phyloP scores from a whole-genome alignment of 148 eudicot genomes.

The Gaultheria prostrata region DNA sequence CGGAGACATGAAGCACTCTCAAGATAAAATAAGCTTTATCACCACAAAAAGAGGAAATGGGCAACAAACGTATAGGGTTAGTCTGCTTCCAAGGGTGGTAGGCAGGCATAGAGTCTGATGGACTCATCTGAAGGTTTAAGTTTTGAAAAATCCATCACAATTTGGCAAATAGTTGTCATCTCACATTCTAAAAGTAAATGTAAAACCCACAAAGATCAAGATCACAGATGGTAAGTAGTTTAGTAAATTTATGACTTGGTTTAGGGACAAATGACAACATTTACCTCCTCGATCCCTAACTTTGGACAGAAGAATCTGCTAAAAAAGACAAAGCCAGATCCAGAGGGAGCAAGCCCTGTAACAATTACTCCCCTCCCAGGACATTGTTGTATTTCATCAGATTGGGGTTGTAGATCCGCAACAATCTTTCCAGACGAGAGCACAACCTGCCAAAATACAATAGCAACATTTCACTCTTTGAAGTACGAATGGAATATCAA shows the following conservation, averaged over 20 bases:
- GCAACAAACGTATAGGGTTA: neutral
- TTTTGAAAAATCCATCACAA: too few species aligned
- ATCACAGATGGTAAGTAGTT: neutral
- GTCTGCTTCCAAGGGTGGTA: neutral
- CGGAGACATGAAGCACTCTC: neutral
- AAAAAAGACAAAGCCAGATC: constrained; percentile 64
- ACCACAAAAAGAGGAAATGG: neutral
- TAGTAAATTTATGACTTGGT: neutral
- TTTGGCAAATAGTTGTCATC: neutral
- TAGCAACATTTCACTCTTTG: neutral
- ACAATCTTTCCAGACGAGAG: constrained; percentile 62
- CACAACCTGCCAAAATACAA: constrained; percentile 44
- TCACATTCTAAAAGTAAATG: neutral
- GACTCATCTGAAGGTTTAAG: neutral
- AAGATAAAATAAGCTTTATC: neutral
- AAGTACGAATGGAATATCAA: neutral
- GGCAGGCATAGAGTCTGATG: neutral
- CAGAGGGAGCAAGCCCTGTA: constrained; percentile 54
- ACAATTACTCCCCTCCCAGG: constrained; percentile 70
- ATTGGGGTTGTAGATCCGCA: constrained; percentile 43
- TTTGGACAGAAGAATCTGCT: constrained; percentile 79
- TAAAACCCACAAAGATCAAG: neutral
- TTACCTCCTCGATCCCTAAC: constrained; percentile 63
- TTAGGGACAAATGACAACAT: neutral
- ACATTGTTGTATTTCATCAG: constrained; percentile 43